A percentile compares a stretch with the other conserved stretches of the same genome.
Evolutionary conservation across 768 basidiomycete species (phyloP).

Genomic region (Mycena crocata): DNA sequence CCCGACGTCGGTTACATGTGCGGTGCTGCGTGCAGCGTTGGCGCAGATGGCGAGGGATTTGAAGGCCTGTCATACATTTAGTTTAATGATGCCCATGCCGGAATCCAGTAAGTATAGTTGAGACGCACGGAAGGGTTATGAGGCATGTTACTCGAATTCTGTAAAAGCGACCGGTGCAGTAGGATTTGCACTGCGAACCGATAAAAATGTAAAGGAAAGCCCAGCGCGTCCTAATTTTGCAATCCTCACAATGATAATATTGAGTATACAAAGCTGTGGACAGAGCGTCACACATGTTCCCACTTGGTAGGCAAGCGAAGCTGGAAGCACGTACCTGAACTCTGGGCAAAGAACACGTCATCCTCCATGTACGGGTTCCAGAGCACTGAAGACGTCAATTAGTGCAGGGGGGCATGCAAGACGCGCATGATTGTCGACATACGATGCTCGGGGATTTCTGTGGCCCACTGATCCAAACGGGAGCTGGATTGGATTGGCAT

Average conservation of each 20-base stretch:
- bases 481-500: constrained; percentile 46
- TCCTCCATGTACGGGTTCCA: constrained; percentile 51
- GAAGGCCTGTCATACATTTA: constrained; percentile 20
- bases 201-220: background rate
- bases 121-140: too few relatives aligned
- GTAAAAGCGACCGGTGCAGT: constrained; percentile 73
- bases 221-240: background rate
- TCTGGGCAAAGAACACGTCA: constrained; percentile 51
- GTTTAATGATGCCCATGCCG: too few relatives aligned
- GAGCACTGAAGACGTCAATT: constrained; percentile 39
- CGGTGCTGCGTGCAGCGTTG: constrained; percentile 70
- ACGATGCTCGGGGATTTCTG: constrained; percentile 61
- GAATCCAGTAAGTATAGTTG: background rate
- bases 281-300: too few relatives aligned
- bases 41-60: constrained; percentile 73
- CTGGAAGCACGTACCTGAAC: constrained; percentile 53
- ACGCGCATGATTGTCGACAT: too few relatives aligned
- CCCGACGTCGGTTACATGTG: constrained; percentile 65
- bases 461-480: constrained; percentile 66
- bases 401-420: too few relatives aligned
- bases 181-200: constrained; percentile 59
- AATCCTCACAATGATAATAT: constrained; percentile 18
- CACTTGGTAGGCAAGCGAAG: too few relatives aligned
- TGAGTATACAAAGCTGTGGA: constrained; percentile 14
- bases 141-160: constrained; percentile 36